A percentile compares a stretch with the other conserved stretches of the same genome.
These are phyloP conservation scores for Oryza punctata DNA, from an alignment of 176 grass and related monocot genomes.

Conservation along the genomic window DNA sequence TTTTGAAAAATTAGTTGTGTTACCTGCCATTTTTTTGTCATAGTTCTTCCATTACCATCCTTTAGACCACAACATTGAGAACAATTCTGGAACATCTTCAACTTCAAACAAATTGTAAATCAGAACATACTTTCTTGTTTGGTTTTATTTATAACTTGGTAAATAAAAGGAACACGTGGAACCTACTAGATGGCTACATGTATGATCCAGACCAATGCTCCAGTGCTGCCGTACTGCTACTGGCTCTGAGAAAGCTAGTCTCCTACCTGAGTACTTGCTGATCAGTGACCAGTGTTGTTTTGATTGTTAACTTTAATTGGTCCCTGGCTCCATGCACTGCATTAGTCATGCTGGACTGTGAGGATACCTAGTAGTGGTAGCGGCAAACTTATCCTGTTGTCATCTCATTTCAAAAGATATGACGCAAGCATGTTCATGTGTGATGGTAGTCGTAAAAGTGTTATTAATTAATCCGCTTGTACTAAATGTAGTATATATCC, in stretches of 20 bases:
- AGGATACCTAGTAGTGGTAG: too few species aligned
- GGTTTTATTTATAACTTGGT: neutral
- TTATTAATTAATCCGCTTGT: neutral
- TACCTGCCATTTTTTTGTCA: too few species aligned
- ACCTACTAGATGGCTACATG: neutral
- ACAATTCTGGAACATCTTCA: too few species aligned
- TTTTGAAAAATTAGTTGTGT: neutral
- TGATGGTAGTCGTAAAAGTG: neutral
- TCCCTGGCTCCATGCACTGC: neutral
- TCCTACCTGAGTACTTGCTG: neutral
- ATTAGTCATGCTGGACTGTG: neutral
- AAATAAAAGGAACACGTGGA: neutral
- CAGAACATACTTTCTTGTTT: too few species aligned
- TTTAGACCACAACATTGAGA: too few species aligned
- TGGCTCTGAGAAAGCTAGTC: neutral
- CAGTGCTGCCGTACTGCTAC: neutral
- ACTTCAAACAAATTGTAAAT: too few species aligned
- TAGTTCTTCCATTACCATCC: too few species aligned
- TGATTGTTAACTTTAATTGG: conserved; percentile 7
- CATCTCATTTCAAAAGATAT: neutral
- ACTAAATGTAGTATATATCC: neutral
- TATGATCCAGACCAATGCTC: conserved; percentile 14
- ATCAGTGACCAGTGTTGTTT: neutral
- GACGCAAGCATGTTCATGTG: neutral
- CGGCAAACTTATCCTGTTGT: too few species aligned